Conservation (phyloP, 2,329 filamentous ascomycete genomes). For the Waltergamsia citrina region DNA sequence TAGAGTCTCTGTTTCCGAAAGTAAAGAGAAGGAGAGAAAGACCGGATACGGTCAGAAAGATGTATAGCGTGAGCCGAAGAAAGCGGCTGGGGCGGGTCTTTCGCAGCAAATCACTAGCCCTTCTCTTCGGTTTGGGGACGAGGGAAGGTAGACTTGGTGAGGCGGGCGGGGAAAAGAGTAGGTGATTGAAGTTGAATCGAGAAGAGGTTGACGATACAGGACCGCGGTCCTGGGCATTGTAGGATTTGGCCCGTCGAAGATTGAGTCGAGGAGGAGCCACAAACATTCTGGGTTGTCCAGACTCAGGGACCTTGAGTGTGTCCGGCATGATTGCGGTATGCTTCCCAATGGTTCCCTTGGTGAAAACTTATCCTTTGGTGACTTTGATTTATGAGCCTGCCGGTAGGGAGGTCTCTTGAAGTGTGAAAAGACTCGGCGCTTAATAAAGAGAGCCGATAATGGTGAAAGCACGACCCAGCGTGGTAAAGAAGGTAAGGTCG, state of each 20-base stretch:
- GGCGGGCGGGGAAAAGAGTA: constrained; percentile 57
- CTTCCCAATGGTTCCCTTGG: too few species aligned
- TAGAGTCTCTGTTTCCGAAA: constrained; percentile 16
- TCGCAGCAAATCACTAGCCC: constrained; percentile 34
- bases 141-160: constrained; percentile 64
- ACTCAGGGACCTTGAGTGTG: constrained; percentile 33
- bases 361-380: too few species aligned
- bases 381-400: too few species aligned
- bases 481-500: too few species aligned
- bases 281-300: constrained; percentile 39
- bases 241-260: constrained; percentile 48
- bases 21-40: constrained; percentile 33
- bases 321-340: constrained; percentile 28
- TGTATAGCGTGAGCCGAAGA: constrained; percentile 44
- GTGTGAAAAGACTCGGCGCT: too few species aligned
- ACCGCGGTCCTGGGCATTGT: constrained; percentile 40
- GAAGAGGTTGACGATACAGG: constrained; percentile 52
- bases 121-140: constrained; percentile 55
- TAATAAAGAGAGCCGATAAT: too few species aligned
- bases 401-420: too few species aligned
- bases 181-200: constrained; percentile 56
- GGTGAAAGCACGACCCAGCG: too few species aligned
- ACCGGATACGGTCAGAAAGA: constrained; percentile 37
- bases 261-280: constrained; percentile 47
- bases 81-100: constrained; percentile 45